phyloP scores from a whole-genome alignment of 2,329 filamentous ascomycete genomes.

The Fusarium sp. region DNA sequence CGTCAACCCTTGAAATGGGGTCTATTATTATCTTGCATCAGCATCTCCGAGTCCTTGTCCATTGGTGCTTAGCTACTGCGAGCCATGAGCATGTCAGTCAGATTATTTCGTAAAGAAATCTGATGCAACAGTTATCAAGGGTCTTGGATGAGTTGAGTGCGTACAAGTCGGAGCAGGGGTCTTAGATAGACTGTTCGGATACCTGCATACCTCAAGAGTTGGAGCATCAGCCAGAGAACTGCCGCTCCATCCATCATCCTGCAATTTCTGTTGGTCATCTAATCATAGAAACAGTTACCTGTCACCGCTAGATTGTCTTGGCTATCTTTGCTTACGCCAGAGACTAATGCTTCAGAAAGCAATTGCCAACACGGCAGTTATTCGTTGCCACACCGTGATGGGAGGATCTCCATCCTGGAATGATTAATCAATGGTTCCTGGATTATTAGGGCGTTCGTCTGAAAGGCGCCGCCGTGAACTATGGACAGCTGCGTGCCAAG shows the following conservation, averaged over 20 bases:
- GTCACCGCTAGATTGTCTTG: not conserved
- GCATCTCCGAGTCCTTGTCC: not conserved
- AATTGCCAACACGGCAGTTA: not conserved
- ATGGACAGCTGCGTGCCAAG: slow-evolving; percentile 34
- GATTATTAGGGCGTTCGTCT: slow-evolving; percentile 10
- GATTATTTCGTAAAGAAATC: slow-evolving; percentile 2
- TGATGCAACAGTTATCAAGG: slow-evolving; percentile 9
- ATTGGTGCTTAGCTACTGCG: not conserved
- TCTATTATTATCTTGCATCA: slow-evolving; percentile 22
- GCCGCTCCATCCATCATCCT: slow-evolving; percentile 9
- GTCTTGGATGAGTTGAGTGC: not conserved
- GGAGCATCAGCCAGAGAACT: slow-evolving; percentile 4
- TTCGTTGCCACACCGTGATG: slow-evolving; percentile 8
- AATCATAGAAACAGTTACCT: not conserved
- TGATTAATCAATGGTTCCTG: not conserved
- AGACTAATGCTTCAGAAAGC: not conserved
- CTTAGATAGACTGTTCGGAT: slow-evolving; percentile 26
- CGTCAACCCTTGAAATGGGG: not conserved
- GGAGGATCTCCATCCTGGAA: not conserved
- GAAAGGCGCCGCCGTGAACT: slow-evolving; percentile 37
- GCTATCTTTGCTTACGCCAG: not conserved
- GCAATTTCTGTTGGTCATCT: slow-evolving; percentile 14
- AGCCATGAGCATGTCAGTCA: not conserved
- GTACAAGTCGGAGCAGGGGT: slow-evolving; percentile 16
- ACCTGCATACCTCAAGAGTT: slow-evolving; percentile 26